Evolutionary conservation across 305 asterid genomes (phyloP), one percentile per base, ranked within the genome.

Genomic region (Euphrasia arctica): DNA sequence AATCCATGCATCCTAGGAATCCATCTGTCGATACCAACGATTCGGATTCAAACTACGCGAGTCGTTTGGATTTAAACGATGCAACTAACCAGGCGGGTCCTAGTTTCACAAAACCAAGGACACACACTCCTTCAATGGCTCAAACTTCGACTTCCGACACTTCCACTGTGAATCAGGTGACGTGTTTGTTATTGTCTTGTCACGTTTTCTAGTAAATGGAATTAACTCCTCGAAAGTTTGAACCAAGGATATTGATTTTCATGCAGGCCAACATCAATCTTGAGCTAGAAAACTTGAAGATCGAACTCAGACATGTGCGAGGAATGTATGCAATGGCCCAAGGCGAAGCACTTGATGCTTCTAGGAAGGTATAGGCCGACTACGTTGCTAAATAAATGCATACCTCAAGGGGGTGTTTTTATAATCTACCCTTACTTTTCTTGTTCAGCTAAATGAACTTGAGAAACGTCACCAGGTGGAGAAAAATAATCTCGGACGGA

Each of bases 321-420:
- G 96, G 94, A 75, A 82, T 87, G 91, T 84, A 83, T 66, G 95
- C 88, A 55, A 71, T 83, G 78, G 89, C 95, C 55, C 96, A 91
- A 75, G 79, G 80, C 13, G 95, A 91, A 75, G 89, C 85, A 1
- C 67, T 77, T 42, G 92, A 91, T 64, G 86, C 95, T 70, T 91
- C 96, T 49, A 82, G 91, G 69, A 87, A 89, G 96, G 98, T 91
- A 81, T 49, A 58, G 28, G 62, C 31, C 57, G 29, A 36, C 14
- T 28, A n/a, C 4, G 31, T 32, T 52, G 31, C 56, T 49, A 15
- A 36, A 39, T 50, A 4, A 15, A 47, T 0, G 0, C 3, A 48
- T 1, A 5, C 25, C 25, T 5, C 5, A 48, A n/a, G 10, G 48
- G 14, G 50, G 50, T 12, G 11, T 10, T 28, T 55, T 29, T 50